Evolutionary conservation across 768 basidiomycete genomes (phyloP).

Genomic region (Hericium coralloides): DNA sequence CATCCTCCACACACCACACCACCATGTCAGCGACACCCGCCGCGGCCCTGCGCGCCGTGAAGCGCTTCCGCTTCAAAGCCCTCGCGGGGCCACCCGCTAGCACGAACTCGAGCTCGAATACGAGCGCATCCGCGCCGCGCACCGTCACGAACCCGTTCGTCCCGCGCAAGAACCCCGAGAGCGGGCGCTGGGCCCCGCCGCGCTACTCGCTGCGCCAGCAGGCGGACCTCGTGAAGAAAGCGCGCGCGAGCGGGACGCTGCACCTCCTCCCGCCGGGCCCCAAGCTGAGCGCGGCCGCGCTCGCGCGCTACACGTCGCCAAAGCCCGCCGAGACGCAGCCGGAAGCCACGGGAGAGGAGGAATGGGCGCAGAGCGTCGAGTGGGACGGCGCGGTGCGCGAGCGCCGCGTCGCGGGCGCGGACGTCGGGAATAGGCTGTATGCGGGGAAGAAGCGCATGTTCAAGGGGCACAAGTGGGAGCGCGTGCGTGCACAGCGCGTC

Average conservation of each 20-base stretch:
- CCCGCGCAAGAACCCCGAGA: slow-evolving; percentile 46
- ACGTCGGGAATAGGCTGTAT: slow-evolving; percentile 55
- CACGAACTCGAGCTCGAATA: not conserved
- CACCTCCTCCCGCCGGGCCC: slow-evolving; percentile 62
- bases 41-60: slow-evolving; percentile 26
- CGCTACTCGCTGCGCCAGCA: slow-evolving; percentile 70
- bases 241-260: slow-evolving; percentile 41
- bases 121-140: slow-evolving; percentile 15
- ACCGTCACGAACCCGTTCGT: slow-evolving; percentile 55
- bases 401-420: slow-evolving; percentile 36
- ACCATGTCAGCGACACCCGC: not conserved
- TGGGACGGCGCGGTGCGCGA: slow-evolving; percentile 20
- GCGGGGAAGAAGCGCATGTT: slow-evolving; percentile 79
- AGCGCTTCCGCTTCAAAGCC: slow-evolving; percentile 39
- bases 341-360: not conserved
- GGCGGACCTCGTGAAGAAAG: slow-evolving; percentile 69
- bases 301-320: slow-evolving; percentile 16
- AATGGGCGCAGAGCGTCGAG: slow-evolving; percentile 18
- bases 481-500: slow-evolving; percentile 37
- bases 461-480: slow-evolving; percentile 89
- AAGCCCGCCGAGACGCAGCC: slow-evolving; percentile 3
- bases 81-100: slow-evolving; percentile 25
- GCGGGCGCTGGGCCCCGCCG: slow-evolving; percentile 59
- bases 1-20: not conserved
- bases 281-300: slow-evolving; percentile 33